These are phyloP conservation scores for Colletotrichum chlorophyti DNA, from an alignment of 2,329 filamentous ascomycete species.

Conservation along the genomic window DNA sequence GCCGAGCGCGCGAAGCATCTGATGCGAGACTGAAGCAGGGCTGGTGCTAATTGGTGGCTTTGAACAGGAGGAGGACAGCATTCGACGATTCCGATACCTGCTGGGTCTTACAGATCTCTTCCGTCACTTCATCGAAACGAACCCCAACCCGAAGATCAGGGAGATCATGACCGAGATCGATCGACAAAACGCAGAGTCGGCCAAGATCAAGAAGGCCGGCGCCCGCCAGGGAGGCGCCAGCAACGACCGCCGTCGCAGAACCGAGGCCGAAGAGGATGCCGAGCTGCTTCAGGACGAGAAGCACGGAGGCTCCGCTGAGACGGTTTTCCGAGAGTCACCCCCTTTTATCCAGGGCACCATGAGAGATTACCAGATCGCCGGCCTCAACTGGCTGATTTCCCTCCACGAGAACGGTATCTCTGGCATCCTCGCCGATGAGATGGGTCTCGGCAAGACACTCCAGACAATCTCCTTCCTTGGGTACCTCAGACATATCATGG, in stretches of 20 bases:
- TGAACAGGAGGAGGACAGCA: constrained; percentile 88
- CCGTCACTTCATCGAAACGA: constrained; percentile 98
- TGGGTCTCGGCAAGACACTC: constrained; percentile 97
- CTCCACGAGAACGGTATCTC: constrained; percentile 99
- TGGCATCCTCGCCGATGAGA: constrained; percentile 96
- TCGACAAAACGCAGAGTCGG: constrained; percentile 81
- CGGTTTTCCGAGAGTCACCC: constrained; percentile 92
- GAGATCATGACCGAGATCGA: constrained; percentile 96
- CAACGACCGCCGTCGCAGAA: constrained; percentile 81
- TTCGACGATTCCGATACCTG: constrained; percentile 92
- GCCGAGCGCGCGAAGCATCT: constrained; percentile 6
- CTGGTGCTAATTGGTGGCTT: background rate
- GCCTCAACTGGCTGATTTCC: constrained; percentile 97
- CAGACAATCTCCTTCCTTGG: constrained; percentile 98
- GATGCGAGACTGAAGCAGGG: no score
- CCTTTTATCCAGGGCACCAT: constrained; percentile 87
- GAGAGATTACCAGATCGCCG: constrained; percentile 96
- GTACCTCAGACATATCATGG: constrained; percentile 89
- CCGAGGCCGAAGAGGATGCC: constrained; percentile 96
- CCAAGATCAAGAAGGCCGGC: constrained; percentile 74
- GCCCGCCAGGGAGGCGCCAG: constrained; percentile 85
- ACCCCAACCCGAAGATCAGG: constrained; percentile 92
- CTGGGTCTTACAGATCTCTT: constrained; percentile 95
- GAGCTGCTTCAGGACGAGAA: constrained; percentile 89
- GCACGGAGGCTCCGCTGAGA: constrained; percentile 83